A percentile compares a stretch with the other conserved stretches of the same genome.
phyloP scores from a whole-genome alignment of 75 land plant genomes.

The Cunninghamia lanceolata region DNA sequence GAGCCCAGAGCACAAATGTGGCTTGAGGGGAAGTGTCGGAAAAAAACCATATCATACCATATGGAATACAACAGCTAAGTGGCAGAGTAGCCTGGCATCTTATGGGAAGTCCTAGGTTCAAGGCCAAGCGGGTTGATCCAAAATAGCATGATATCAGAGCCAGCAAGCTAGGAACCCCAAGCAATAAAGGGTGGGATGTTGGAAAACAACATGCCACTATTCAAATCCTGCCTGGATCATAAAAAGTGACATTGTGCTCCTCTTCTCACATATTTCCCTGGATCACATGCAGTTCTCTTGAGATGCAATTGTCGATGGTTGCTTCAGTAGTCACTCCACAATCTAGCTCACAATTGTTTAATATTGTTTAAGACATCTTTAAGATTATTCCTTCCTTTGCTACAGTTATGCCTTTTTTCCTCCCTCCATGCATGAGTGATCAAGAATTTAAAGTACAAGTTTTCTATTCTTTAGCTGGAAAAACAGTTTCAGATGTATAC shows the following conservation, averaged over 20 bases:
- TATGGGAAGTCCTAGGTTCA: too few species aligned
- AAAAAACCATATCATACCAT: too few species aligned
- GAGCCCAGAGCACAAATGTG: too few species aligned
- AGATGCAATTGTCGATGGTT: not conserved
- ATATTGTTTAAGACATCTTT: not conserved
- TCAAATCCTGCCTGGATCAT: too few species aligned
- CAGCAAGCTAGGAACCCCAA: too few species aligned
- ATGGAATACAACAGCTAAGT: too few species aligned
- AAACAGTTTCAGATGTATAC: not conserved
- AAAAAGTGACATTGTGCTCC: too few species aligned
- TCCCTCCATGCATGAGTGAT: not conserved
- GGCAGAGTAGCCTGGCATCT: too few species aligned
- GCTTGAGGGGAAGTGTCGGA: too few species aligned
- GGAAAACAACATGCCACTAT: not conserved
- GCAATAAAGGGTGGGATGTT: too few species aligned
- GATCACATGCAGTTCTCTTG: not conserved
- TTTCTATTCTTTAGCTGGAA: not conserved
- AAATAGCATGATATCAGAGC: too few species aligned
- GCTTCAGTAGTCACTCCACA: not conserved
- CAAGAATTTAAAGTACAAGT: not conserved
- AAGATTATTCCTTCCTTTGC: not conserved
- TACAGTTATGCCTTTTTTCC: not conserved
- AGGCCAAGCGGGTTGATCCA: too few species aligned
- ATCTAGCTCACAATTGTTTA: not conserved
- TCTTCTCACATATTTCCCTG: not conserved